A percentile compares a stretch with the other conserved stretches of the same genome.
Conservation (phyloP, 2,329 filamentous ascomycete species). For the Monosporascus sp. region DNA sequence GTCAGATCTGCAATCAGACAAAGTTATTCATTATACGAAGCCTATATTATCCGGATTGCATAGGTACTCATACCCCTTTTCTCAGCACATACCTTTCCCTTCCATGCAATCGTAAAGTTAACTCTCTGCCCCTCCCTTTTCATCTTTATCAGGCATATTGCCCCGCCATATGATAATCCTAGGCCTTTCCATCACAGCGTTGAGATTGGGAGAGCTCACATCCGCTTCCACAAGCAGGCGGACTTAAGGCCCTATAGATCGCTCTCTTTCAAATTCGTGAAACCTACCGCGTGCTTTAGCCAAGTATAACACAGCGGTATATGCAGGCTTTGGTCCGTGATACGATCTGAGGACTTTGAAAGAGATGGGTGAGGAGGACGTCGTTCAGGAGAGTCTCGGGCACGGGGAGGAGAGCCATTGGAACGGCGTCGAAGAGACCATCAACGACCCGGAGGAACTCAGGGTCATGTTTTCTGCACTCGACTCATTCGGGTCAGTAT, state of each 20-base stretch:
- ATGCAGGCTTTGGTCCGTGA: no score
- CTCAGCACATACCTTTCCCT: no score
- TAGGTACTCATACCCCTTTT: no score
- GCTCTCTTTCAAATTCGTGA: no score
- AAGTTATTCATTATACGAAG: no score
- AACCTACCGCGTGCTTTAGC: no score
- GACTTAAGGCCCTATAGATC: not conserved
- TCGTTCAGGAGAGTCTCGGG: constrained; percentile 2
- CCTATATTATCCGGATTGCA: no score
- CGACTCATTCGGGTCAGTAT: constrained; percentile 80
- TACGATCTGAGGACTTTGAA: no score
- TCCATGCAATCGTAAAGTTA: no score
- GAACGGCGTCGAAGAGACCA: constrained; percentile 58
- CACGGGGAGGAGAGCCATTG: constrained; percentile 39
- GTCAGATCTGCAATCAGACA: no score
- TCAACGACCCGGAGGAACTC: constrained; percentile 73
- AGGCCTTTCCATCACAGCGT: no score
- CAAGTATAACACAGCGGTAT: no score
- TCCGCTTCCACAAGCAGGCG: not conserved
- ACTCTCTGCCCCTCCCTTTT: not conserved
- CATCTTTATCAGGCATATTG: not conserved
- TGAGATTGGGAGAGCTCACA: not conserved
- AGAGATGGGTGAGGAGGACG: constrained; percentile 3
- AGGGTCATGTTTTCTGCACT: constrained; percentile 74
- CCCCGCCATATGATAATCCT: not conserved